Percentiles rank a stretch among this genome's conserved stretches.
phyloP scores from a whole-genome alignment of 345 rosid species.

The Angophora floribunda region DNA sequence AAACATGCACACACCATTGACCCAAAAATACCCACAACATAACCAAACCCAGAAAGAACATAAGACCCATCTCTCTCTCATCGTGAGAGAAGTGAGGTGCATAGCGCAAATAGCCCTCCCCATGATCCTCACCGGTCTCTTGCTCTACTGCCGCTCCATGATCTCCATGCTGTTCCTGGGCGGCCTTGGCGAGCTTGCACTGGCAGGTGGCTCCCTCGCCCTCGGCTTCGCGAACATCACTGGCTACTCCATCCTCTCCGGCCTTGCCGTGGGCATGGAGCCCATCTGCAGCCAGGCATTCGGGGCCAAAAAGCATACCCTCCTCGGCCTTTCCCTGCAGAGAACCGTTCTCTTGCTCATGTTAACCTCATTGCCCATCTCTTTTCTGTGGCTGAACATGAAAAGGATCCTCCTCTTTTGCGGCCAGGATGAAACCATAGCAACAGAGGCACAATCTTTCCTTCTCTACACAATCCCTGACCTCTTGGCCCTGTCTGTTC shows the following conservation, averaged over 20 bases:
- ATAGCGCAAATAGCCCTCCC: slow-evolving; percentile 56
- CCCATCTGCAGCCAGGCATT: slow-evolving; percentile 85
- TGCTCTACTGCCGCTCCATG: slow-evolving; percentile 80
- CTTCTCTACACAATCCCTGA: slow-evolving; percentile 73
- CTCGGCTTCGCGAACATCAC: slow-evolving; percentile 83
- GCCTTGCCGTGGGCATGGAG: slow-evolving; percentile 89
- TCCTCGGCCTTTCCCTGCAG: slow-evolving; percentile 60
- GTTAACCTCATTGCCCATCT: slow-evolving; percentile 48
- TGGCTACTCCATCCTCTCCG: slow-evolving; percentile 83
- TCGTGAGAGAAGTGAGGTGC: slow-evolving; percentile 36
- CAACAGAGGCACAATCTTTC: slow-evolving; percentile 51
- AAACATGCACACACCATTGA: not conserved
- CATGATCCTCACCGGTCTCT: slow-evolving; percentile 56
- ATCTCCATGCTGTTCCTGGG: slow-evolving; percentile 80
- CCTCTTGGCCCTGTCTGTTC: slow-evolving; percentile 64
- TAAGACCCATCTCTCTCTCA: slow-evolving; percentile 9
- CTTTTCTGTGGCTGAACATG: slow-evolving; percentile 74
- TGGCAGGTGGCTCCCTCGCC: slow-evolving; percentile 89
- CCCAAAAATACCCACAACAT: not conserved
- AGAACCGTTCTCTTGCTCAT: slow-evolving; percentile 55
- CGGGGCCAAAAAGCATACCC: slow-evolving; percentile 53
- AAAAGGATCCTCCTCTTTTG: slow-evolving; percentile 37
- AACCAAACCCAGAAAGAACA: not conserved
- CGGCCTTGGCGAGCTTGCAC: slow-evolving; percentile 49
- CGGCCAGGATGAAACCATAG: slow-evolving; percentile 56